Conservation (phyloP, 305 asterid species). For the Rubia peregrina region DNA sequence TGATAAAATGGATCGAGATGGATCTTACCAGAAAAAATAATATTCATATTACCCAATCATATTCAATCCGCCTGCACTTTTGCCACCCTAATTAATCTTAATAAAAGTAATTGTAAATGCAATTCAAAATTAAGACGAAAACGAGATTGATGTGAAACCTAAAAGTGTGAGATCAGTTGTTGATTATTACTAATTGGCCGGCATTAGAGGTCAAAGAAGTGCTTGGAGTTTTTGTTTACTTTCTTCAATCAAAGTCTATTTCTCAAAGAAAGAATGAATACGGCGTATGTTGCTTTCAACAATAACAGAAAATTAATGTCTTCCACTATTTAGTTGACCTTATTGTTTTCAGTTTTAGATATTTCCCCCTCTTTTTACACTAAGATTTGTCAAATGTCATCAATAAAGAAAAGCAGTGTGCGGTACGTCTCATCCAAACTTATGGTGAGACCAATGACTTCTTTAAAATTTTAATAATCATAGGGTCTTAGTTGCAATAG, state of each 20-base stretch:
- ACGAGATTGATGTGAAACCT: neutral
- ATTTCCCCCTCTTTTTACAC: neutral
- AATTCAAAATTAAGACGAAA: neutral
- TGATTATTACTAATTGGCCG: conserved; percentile 2
- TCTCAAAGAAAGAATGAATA: neutral
- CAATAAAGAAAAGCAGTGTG: too few relatives aligned
- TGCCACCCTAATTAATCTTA: too few relatives aligned
- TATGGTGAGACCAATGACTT: too few relatives aligned
- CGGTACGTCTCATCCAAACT: too few relatives aligned
- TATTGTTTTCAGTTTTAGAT: neutral
- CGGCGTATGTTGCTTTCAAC: conserved; percentile 1
- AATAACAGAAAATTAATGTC: neutral
- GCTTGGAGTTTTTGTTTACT: neutral
- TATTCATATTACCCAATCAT: too few relatives aligned
- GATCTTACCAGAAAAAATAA: too few relatives aligned
- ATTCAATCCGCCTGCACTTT: too few relatives aligned
- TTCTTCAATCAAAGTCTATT: neutral
- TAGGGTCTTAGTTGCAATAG: too few relatives aligned
- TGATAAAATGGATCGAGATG: too few relatives aligned
- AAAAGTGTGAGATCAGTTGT: neutral
- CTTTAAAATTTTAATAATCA: too few relatives aligned
- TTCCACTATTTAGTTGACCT: neutral
- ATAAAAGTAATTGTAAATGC: too few relatives aligned
- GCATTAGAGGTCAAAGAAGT: neutral
- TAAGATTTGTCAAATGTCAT: neutral